Evolutionary conservation across 805 yeast species (phyloP), one percentile per base, ranked within the genome.

Genomic region (Teunomyces stri): DNA sequence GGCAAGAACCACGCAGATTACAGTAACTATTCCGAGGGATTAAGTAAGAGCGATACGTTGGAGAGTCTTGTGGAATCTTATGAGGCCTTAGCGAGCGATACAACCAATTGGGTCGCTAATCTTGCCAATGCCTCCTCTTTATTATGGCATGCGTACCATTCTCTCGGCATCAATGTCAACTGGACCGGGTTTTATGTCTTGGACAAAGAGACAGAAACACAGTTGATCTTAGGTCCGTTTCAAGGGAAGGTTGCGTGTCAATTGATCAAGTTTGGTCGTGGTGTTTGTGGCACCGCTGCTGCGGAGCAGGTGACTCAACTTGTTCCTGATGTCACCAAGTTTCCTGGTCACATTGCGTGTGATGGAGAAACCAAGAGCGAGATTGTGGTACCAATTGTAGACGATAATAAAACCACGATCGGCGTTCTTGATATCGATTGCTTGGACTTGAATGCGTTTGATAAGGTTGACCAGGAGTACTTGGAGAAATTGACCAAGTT

Each of bases 221-320:
- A 77, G 57, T 70, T 94, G 44, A 75, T 88, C 18, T 70, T 92
- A 33, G 99, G 95, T 0, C 99, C 99, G 11, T 92, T 92, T 65
- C 96, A 89, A 65, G 99, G 99, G 4, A 89, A 89, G 64, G 97
- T 92, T 2, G 98, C 98, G 0, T 92, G 99, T 59, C 98, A 94
- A 65, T 69, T 70, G 22, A 94, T 92, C 48, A 60, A 70, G 47
- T 70, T 85, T 44, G 97, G 96, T 4, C 75, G 69, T 49, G 99
- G 99, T 11, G 98, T 92, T 0, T 94, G 98, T 69, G 98, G 99
- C 4, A 70, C 80, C 1, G 96, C 96, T 1, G 96, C 96, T 0
- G 51, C 60, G 0, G 52, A 70, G 0, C 65, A 66, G 46, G 45
- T 63, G 38, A 86, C 96, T 0, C 96, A 89, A 60, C 59, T 90